These are phyloP conservation scores for Suhomyces maxii DNA, from an alignment of 1,139 yeast genomes.

Conservation along the genomic window DNA sequence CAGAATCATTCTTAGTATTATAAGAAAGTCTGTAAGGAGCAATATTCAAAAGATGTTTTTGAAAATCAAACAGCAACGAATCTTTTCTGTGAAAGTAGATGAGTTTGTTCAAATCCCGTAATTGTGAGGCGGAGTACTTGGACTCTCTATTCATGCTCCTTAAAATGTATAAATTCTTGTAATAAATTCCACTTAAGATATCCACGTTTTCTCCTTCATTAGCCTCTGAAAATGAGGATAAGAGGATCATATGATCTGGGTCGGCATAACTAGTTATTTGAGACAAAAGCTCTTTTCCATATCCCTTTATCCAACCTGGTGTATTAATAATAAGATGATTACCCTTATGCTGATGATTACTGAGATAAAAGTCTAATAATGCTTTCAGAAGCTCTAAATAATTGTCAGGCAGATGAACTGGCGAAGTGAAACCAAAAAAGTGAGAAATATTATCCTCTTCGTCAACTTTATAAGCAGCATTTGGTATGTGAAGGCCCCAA, in stretches of 20 bases:
- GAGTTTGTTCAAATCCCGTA: slow-evolving; percentile 51
- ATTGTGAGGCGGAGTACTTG: slow-evolving; percentile 50
- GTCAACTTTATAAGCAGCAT: slow-evolving; percentile 2
- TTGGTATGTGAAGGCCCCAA: slow-evolving; percentile 28
- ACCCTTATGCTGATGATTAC: slow-evolving; percentile 26
- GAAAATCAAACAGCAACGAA: slow-evolving; percentile 42
- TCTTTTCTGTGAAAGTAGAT: slow-evolving; percentile 51
- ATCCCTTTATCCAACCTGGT: slow-evolving; percentile 94
- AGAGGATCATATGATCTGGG: slow-evolving; percentile 56
- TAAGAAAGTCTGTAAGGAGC: slow-evolving; percentile 56
- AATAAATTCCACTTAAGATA: slow-evolving; percentile 24
- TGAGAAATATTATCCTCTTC: slow-evolving; percentile 20
- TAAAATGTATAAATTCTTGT: slow-evolving; percentile 19
- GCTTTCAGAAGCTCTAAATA: slow-evolving; percentile 50
- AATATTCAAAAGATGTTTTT: slow-evolving; percentile 41
- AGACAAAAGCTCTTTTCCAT: slow-evolving; percentile 67
- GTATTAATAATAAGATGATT: slow-evolving; percentile 67
- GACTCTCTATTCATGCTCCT: slow-evolving; percentile 34
- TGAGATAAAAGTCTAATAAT: slow-evolving; percentile 37
- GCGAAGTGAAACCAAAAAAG: slow-evolving; percentile 71
- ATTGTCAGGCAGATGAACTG: slow-evolving; percentile 64
- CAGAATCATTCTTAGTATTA: slow-evolving; percentile 15
- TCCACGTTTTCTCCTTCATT: slow-evolving; percentile 26
- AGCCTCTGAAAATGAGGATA: slow-evolving; percentile 23
- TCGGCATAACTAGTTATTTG: slow-evolving; percentile 45